Percentiles rank a stretch among this genome's conserved stretches.
phyloP scores from a whole-genome alignment of 371 early-diverging fungal genomes.

The Globomyces sp. region DNA sequence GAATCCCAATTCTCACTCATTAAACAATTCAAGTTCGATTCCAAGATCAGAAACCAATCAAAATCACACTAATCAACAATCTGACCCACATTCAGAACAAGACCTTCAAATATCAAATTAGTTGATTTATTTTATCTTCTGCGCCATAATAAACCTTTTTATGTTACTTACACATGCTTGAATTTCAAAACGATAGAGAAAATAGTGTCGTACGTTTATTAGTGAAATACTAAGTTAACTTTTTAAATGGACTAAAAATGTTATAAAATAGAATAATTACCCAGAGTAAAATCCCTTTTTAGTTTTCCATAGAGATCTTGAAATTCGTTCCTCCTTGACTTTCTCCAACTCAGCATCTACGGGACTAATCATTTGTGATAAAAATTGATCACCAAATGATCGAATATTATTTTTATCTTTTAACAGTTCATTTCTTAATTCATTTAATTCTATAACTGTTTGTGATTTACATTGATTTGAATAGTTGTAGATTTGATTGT shows the following conservation, averaged over 20 bases:
- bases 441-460: not conserved
- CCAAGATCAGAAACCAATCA: too few species aligned
- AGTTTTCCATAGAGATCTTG: not conserved
- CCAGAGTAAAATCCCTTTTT: conserved; percentile 11
- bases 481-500: not conserved
- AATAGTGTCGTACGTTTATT: too few species aligned
- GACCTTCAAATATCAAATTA: too few species aligned
- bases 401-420: not conserved
- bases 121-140: too few species aligned
- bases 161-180: too few species aligned
- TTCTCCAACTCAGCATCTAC: not conserved
- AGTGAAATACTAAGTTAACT: not conserved
- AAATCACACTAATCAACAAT: too few species aligned
- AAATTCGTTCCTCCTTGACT: not conserved
- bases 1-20: too few species aligned
- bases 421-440: not conserved
- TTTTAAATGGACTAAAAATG: not conserved
- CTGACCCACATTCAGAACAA: too few species aligned
- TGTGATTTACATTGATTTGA: not conserved
- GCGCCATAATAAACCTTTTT: too few species aligned
- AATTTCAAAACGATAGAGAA: too few species aligned
- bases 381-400: not conserved
- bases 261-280: not conserved
- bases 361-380: conserved; percentile 5
- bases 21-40: too few species aligned